Evolutionary conservation across 2,329 filamentous ascomycete species (phyloP), one percentile per base, ranked within the genome.

Genomic region (Fusarium acutatum): DNA sequence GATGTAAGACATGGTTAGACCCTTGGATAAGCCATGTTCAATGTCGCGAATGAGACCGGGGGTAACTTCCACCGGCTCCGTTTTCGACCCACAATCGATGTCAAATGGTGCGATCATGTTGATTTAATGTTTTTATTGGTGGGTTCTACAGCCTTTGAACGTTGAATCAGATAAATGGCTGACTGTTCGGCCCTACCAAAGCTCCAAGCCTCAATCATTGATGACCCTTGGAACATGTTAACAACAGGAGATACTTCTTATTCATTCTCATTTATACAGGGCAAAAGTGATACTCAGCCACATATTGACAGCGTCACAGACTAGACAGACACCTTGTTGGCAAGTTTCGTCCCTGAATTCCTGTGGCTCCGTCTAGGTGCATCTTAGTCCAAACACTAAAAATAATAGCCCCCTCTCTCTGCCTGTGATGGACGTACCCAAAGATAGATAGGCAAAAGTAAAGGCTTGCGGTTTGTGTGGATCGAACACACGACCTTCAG

Each of bases 401-500:
- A 65, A 54, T 30, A 32, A 18, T 40, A 8, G 6, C 11, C 26
- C 24, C 15, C 15, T 35, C 13, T 35, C 13, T 30, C 22, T 9
- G 10, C 34, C 20, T 1, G 8, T n/a, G 11, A 26, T 34, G 20
- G 5, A n/a, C 4, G 9, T 8, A 28, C 24, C 5, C 5, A 12
- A 6, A 10, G 4, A 4, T 3, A 6, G 2, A 2, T 9, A 5
- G 7, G 30, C 34, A 67, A 73, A 77, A 76, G 38, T 53, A 56
- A 47, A 43, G 18, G 24, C 3, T 43, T 78, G 76, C 76, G 76
- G 76, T 73, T 78, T 78, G 47, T 78, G 76, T 78, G 76, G 76
- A 78, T 78, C 76, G 76, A 78, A 78, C 76, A 78, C 76, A 78
- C 46, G 76, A 78, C 76, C 76, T 78, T 78, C 76, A 78, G 76